These are phyloP conservation scores for Yamadazyma pseudoaaseri DNA, from an alignment of 1,139 yeast species.

Conservation along the genomic window DNA sequence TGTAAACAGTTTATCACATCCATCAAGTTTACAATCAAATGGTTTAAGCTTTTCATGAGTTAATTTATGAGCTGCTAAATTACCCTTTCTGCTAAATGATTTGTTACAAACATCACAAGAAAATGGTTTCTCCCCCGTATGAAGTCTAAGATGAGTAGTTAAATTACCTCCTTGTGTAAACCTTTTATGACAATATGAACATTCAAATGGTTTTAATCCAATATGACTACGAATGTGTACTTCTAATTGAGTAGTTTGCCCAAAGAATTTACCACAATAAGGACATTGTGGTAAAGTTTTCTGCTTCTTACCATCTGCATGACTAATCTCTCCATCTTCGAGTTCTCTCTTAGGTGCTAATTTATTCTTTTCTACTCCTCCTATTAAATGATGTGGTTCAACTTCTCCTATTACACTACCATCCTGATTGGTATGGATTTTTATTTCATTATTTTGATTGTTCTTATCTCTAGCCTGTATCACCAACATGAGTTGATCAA, in stretches of 20 bases:
- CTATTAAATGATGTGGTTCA: slow-evolving; percentile 54
- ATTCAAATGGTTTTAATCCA: slow-evolving; percentile 77
- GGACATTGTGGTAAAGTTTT: slow-evolving; percentile 60
- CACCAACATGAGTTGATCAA: slow-evolving; percentile 85
- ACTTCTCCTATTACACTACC: slow-evolving; percentile 48
- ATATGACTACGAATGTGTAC: slow-evolving; percentile 78
- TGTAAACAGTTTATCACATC: slow-evolving; percentile 82
- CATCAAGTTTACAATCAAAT: slow-evolving; percentile 73
- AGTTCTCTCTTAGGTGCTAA: slow-evolving; percentile 12
- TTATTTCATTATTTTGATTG: slow-evolving; percentile 51
- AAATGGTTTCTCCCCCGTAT: slow-evolving; percentile 91
- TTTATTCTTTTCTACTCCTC: slow-evolving; percentile 72
- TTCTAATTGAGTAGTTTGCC: slow-evolving; percentile 75
- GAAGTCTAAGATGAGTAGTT: slow-evolving; percentile 82
- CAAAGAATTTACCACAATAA: slow-evolving; percentile 65
- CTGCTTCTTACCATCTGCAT: slow-evolving; percentile 20
- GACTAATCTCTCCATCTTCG: slow-evolving; percentile 15
- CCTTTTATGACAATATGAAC: slow-evolving; percentile 74
- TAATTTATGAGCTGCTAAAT: slow-evolving; percentile 78
- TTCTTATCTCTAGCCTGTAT: slow-evolving; percentile 86
- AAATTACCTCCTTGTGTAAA: slow-evolving; percentile 93
- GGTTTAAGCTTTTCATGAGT: slow-evolving; percentile 84
- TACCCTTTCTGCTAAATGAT: slow-evolving; percentile 84
- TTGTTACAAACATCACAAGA: slow-evolving; percentile 71
- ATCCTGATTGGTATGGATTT: slow-evolving; percentile 61